Percentiles rank a stretch among this genome's conserved stretches.
Evolutionary conservation across 1,284 basidiomycete species (phyloP).

Genomic region (Marasmius sp.): DNA sequence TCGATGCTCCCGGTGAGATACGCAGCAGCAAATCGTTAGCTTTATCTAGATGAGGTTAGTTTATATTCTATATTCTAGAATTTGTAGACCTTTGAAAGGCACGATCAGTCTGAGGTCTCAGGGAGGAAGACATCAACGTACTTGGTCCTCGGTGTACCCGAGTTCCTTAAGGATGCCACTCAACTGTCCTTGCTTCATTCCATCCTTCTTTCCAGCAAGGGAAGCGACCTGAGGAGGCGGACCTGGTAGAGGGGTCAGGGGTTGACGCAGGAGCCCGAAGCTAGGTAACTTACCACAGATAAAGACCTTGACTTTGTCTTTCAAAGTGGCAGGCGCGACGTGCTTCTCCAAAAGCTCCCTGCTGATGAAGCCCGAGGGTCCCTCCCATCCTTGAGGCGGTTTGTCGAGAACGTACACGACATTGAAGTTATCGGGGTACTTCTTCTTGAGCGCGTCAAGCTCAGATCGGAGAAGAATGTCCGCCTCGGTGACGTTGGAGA

Average conservation of each 20-base stretch:
- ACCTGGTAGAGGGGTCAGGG: constrained; percentile 37
- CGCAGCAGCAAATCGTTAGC: background rate
- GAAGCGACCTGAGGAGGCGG: constrained; percentile 86
- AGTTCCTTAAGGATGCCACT: constrained; percentile 84
- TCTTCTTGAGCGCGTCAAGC: constrained; percentile 73
- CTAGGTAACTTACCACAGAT: constrained; percentile 66
- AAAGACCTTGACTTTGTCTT: constrained; percentile 86
- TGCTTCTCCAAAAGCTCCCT: constrained; percentile 73
- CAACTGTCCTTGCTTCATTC: constrained; percentile 83
- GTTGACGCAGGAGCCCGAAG: constrained; percentile 1
- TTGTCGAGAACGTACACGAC: constrained; percentile 90
- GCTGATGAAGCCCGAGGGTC: constrained; percentile 72
- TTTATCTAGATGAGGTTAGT: background rate
- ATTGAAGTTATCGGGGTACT: constrained; percentile 73
- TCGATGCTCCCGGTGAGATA: background rate
- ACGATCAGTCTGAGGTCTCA: background rate
- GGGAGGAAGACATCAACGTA: constrained; percentile 26
- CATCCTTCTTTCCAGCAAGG: constrained; percentile 77
- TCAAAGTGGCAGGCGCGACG: constrained; percentile 66
- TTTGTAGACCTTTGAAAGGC: constrained; percentile 52
- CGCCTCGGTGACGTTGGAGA: constrained; percentile 86
- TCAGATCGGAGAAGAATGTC: constrained; percentile 90
- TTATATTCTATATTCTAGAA: constrained; percentile 37
- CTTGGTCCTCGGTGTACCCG: constrained; percentile 84
- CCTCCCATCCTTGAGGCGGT: constrained; percentile 69